These are phyloP conservation scores for Sclerospora graminicola DNA, from an alignment of 352 stramenopile genomes.

Conservation along the genomic window DNA sequence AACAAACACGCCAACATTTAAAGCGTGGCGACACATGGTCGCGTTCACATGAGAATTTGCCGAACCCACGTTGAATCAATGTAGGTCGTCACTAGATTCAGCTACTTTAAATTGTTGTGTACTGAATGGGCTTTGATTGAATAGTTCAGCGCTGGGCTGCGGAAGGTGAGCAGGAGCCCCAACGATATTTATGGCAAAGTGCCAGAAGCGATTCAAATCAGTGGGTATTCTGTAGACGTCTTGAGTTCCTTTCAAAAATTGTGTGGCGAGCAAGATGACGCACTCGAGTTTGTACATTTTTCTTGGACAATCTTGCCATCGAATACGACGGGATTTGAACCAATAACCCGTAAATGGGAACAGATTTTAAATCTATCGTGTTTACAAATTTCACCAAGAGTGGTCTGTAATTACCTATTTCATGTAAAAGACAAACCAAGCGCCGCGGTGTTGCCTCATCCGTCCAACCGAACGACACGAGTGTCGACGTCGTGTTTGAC, in stretches of 20 bases:
- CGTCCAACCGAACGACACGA: constrained; percentile 3
- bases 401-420: constrained; percentile 37
- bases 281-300: constrained; percentile 83
- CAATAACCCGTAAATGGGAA: too few species aligned
- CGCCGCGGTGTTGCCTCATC: constrained; percentile 2
- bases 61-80: constrained; percentile 54
- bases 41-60: constrained; percentile 76
- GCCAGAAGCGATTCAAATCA: constrained; percentile 64
- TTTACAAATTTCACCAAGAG: too few species aligned
- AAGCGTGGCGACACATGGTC: constrained; percentile 69
- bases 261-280: constrained; percentile 71
- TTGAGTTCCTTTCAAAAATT: constrained; percentile 77
- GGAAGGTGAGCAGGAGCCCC: constrained; percentile 8
- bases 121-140: neutral
- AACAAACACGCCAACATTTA: constrained; percentile 35
- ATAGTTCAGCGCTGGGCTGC: constrained; percentile 18
- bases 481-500: constrained; percentile 7
- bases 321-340: too few species aligned
- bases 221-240: constrained; percentile 73
- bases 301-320: constrained; percentile 70
- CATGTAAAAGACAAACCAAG: constrained; percentile 59
- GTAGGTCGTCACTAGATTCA: constrained; percentile 30
- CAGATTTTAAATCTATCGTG: too few species aligned
- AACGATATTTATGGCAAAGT: constrained; percentile 37
- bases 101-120: neutral